These are phyloP conservation scores for Leishmania guyanensis DNA, from an alignment of 208 protist genomes.

Conservation along the genomic window DNA sequence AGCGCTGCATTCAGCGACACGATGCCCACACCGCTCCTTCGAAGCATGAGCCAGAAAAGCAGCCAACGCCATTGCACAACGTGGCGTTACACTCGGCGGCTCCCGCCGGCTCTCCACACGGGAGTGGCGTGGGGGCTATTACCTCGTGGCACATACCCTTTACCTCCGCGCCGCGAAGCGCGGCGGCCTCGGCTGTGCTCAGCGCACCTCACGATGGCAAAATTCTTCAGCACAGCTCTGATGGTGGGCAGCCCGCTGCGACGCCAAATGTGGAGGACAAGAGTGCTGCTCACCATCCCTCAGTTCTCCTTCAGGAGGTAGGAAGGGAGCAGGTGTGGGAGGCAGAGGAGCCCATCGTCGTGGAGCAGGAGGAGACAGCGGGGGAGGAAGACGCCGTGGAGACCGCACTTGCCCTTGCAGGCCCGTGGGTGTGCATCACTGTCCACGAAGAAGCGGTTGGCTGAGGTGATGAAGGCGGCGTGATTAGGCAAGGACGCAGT, in stretches of 20 bases:
- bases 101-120: background rate
- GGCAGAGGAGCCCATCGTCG: background rate
- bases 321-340: background rate
- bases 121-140: background rate
- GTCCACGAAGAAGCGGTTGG: background rate
- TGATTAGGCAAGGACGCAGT: background rate
- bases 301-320: background rate
- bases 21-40: background rate
- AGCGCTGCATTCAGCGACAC: slow-evolving; percentile 52
- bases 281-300: background rate
- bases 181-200: background rate
- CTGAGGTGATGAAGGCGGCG: background rate
- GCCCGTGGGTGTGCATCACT: slow-evolving; percentile 10
- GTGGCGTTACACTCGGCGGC: background rate
- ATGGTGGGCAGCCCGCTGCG: no score
- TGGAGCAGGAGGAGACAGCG: background rate
- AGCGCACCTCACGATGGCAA: background rate
- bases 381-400: background rate
- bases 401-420: background rate
- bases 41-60: background rate
- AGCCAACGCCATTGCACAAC: background rate
- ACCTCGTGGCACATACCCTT: slow-evolving; percentile 4
- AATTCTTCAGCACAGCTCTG: background rate
- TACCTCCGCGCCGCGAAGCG: background rate
- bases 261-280: background rate